phyloP scores from a whole-genome alignment of 2,329 filamentous ascomycete genomes.

The Penicillium sp. region DNA sequence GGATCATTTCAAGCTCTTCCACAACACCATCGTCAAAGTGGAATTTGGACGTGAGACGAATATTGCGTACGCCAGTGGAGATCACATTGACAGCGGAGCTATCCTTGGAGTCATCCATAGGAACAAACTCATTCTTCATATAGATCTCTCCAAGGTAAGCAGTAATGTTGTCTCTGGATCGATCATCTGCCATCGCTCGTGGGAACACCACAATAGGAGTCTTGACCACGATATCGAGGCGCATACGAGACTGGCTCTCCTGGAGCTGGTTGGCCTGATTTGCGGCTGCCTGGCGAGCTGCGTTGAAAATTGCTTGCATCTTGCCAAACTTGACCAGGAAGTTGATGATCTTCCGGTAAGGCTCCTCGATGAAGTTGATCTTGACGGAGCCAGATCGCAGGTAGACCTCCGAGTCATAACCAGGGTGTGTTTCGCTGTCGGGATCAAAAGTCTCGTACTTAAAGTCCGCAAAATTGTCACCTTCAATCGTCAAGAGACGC shows the following conservation, averaged over 20 bases:
- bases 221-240: slow-evolving; percentile 90
- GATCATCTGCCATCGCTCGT: slow-evolving; percentile 72
- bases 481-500: slow-evolving; percentile 90
- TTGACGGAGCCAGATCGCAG: slow-evolving; percentile 93
- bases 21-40: slow-evolving; percentile 73
- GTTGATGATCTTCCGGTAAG: slow-evolving; percentile 96
- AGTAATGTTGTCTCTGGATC: slow-evolving; percentile 79
- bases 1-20: slow-evolving; percentile 94
- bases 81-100: slow-evolving; percentile 85
- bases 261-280: slow-evolving; percentile 93
- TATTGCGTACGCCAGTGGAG: slow-evolving; percentile 87
- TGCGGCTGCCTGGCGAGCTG: slow-evolving; percentile 89
- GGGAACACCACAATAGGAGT: slow-evolving; percentile 98
- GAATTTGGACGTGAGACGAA: slow-evolving; percentile 87
- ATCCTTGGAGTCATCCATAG: slow-evolving; percentile 76
- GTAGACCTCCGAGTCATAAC: slow-evolving; percentile 91
- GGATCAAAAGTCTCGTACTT: slow-evolving; percentile 94
- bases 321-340: slow-evolving; percentile 99
- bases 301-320: slow-evolving; percentile 99
- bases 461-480: slow-evolving; percentile 94
- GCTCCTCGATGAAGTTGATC: slow-evolving; percentile 95
- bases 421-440: slow-evolving; percentile 78
- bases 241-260: slow-evolving; percentile 85
- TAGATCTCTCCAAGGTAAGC: slow-evolving; percentile 98
- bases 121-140: slow-evolving; percentile 88